A percentile compares a stretch with the other conserved stretches of the same genome.
Evolutionary conservation across 805 yeast genomes (phyloP).

Genomic region (Yarrowia sp.): DNA sequence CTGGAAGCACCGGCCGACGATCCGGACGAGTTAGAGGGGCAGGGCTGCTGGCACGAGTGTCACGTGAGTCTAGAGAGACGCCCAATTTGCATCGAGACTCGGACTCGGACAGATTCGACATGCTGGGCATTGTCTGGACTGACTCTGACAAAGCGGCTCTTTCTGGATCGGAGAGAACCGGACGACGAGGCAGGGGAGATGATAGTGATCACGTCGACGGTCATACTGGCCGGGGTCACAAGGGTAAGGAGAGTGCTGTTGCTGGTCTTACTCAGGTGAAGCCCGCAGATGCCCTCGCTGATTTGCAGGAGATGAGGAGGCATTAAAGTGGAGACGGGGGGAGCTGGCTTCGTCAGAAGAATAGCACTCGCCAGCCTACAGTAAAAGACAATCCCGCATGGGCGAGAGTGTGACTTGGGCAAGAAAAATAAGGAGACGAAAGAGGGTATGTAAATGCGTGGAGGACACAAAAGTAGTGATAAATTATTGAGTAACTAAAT

Average conservation of each 20-base stretch:
- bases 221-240: background rate
- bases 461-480: slow-evolving; percentile 3
- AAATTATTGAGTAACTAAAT: slow-evolving; percentile 7
- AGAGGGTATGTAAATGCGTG: background rate
- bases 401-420: background rate
- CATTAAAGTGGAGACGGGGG: background rate
- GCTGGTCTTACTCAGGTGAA: slow-evolving; percentile 10
- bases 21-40: slow-evolving; percentile 12
- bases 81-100: slow-evolving; percentile 26
- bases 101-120: slow-evolving; percentile 25
- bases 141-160: slow-evolving; percentile 24
- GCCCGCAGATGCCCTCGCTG: slow-evolving; percentile 20
- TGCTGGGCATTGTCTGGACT: slow-evolving; percentile 29
- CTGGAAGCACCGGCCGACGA: slow-evolving; percentile 21
- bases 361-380: no score
- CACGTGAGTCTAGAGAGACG: slow-evolving; percentile 13
- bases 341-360: no score
- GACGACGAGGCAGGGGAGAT: slow-evolving; percentile 22
- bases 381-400: background rate
- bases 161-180: slow-evolving; percentile 13
- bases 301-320: slow-evolving; percentile 19
- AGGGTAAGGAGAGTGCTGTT: slow-evolving; percentile 29
- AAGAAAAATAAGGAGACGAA: background rate
- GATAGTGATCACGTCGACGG: slow-evolving; percentile 11
- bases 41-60: slow-evolving; percentile 5